These are phyloP conservation scores for Rhodotorula sphaerocarpa DNA, from an alignment of 768 basidiomycete species.

Conservation along the genomic window DNA sequence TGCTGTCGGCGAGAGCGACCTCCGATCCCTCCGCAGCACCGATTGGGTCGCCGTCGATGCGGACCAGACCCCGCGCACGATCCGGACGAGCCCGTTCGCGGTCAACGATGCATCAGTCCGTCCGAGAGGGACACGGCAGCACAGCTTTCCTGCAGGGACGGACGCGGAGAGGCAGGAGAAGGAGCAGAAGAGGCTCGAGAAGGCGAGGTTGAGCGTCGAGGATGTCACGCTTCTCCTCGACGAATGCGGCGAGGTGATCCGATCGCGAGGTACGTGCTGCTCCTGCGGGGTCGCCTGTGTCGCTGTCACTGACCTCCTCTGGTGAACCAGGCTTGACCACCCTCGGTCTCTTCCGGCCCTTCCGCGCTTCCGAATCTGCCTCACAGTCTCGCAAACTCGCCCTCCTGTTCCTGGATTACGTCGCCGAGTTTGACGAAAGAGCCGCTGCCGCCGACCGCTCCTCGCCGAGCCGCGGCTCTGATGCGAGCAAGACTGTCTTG, in stretches of 20 bases:
- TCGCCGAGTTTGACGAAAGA: constrained; percentile 1
- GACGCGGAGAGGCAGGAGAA: constrained; percentile 1
- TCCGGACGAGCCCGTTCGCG: too few species aligned
- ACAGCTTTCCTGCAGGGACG: too few species aligned
- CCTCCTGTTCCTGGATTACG: constrained; percentile 28
- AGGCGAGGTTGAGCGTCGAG: constrained; percentile 1
- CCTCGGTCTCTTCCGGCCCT: constrained; percentile 34
- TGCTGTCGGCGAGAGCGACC: not conserved
- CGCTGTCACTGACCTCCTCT: too few species aligned
- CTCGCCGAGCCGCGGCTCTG: not conserved
- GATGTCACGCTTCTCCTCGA: constrained; percentile 4
- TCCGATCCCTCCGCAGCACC: not conserved
- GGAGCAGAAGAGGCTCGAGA: constrained; percentile 6
- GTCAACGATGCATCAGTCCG: too few species aligned
- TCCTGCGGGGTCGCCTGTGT: not conserved
- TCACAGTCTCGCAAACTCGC: constrained; percentile 5
- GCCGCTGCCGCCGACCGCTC: not conserved
- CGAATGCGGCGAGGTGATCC: constrained; percentile 11
- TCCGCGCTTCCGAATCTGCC: constrained; percentile 18
- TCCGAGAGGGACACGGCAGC: too few species aligned
- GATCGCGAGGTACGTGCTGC: constrained; percentile 3
- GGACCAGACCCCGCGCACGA: not conserved
- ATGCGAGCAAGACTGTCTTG: constrained; percentile 21
- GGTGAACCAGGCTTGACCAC: constrained; percentile 14
- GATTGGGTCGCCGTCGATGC: constrained; percentile 8